These are phyloP conservation scores for Sporisorium graminicola DNA, from an alignment of 1,284 basidiomycete genomes.

Conservation along the genomic window DNA sequence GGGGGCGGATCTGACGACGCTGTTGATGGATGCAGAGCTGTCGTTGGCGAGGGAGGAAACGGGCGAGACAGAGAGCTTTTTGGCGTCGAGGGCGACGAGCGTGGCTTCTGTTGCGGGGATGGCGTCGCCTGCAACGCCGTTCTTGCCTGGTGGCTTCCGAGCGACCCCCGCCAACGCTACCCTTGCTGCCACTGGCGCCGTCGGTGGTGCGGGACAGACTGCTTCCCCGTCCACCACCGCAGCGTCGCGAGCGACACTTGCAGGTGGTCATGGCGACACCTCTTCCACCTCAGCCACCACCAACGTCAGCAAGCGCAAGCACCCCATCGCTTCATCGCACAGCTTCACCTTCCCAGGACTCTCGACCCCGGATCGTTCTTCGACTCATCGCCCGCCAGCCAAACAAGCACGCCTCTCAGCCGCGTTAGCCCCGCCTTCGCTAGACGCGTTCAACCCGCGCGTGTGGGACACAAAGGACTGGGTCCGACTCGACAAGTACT, in stretches of 20 bases:
- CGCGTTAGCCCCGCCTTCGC: slow-evolving; percentile 11
- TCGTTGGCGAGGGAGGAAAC: slow-evolving; percentile 31
- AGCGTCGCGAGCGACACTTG: slow-evolving; percentile 4
- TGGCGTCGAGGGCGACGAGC: slow-evolving; percentile 30
- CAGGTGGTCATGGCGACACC: slow-evolving; percentile 3
- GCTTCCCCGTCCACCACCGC: slow-evolving; percentile 11
- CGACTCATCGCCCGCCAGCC: background rate
- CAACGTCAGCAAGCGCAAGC: slow-evolving; percentile 17
- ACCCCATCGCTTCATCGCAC: background rate
- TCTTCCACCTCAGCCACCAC: slow-evolving; percentile 10
- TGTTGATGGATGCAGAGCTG: slow-evolving; percentile 48
- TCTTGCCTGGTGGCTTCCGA: slow-evolving; percentile 46
- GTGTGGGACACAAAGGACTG: slow-evolving; percentile 38
- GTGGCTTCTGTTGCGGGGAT: background rate
- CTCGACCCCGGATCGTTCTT: slow-evolving; percentile 13
- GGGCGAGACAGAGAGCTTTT: slow-evolving; percentile 27
- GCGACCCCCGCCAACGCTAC: slow-evolving; percentile 13
- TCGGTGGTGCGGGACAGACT: background rate
- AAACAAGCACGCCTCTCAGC: slow-evolving; percentile 25
- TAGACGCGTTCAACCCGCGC: slow-evolving; percentile 17
- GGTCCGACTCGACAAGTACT: slow-evolving; percentile 46
- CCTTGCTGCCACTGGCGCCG: background rate
- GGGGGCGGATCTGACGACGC: slow-evolving; percentile 28
- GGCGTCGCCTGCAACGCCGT: slow-evolving; percentile 37
- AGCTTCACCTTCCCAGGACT: slow-evolving; percentile 18